Percentiles rank a stretch among this genome's conserved stretches.
Conservation (phyloP, 306 rosid genomes). For the Quercus mongolica region DNA sequence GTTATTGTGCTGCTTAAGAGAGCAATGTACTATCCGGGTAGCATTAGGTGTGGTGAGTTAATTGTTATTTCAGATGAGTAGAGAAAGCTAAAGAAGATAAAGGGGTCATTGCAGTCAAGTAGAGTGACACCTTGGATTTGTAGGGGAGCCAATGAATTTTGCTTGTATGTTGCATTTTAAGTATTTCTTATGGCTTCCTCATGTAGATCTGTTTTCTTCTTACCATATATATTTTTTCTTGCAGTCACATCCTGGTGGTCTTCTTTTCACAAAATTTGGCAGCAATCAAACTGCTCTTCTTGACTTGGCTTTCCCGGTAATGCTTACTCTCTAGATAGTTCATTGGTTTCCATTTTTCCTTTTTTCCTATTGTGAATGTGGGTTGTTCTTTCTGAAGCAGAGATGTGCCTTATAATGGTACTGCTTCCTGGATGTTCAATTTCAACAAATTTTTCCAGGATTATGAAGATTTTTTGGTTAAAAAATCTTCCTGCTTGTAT, state of each 20-base stretch:
- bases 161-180: background rate
- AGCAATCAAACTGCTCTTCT: conserved; percentile 99
- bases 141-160: background rate
- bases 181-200: background rate
- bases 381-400: background rate
- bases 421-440: background rate
- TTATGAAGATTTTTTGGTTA: background rate
- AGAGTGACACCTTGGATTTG: background rate
- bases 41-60: background rate
- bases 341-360: background rate
- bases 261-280: conserved; percentile 95
- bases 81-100: background rate
- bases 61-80: background rate
- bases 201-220: conserved; percentile 5
- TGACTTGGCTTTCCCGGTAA: conserved; percentile 98
- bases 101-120: background rate
- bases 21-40: background rate
- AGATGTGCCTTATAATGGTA: background rate
- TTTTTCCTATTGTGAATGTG: background rate
- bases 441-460: background rate
- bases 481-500: background rate
- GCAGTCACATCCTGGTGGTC: conserved; percentile 99
- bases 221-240: conserved; percentile 27
- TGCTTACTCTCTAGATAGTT: conserved; percentile 14
- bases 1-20: background rate